A percentile compares a stretch with the other conserved stretches of the same genome.
Conservation (phyloP, 352 stramenopile genomes). For the Globisporangium canariense region DNA sequence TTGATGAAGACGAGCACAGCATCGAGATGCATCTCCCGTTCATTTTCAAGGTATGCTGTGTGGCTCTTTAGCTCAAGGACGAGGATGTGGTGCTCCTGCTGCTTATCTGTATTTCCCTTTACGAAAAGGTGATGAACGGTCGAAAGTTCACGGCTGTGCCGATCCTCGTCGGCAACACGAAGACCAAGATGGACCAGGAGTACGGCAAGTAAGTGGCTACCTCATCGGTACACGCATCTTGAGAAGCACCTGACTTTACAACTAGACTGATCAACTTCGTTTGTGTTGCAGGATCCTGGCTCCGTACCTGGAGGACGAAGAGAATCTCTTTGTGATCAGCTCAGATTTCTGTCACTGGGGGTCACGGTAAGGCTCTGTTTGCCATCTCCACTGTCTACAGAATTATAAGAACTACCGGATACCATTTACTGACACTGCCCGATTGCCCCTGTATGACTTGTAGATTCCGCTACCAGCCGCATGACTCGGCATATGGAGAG, state of each 20-base stretch:
- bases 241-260: background rate
- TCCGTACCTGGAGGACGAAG: conserved; percentile 87
- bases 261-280: background rate
- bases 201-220: conserved; percentile 71
- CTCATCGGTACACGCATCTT: background rate
- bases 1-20: conserved; percentile 95
- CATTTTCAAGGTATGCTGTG: conserved; percentile 77
- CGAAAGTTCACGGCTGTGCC: conserved; percentile 89
- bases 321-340: conserved; percentile 95
- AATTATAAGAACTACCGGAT: background rate
- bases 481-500: conserved; percentile 79
- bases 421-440: background rate
- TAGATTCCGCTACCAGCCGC: conserved; percentile 90
- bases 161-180: conserved; percentile 96
- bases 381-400: background rate
- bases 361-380: conserved; percentile 32
- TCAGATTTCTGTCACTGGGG: conserved; percentile 98
- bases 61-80: background rate
- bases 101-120: background rate
- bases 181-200: conserved; percentile 68
- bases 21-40: conserved; percentile 98
- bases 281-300: conserved; percentile 72
- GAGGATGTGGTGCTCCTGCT: background rate
- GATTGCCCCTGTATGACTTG: no score
- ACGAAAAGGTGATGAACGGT: conserved; percentile 53